Evolutionary conservation across 2,329 filamentous ascomycete genomes (phyloP), one percentile per base, ranked within the genome.

Genomic region (Chalara sp.): DNA sequence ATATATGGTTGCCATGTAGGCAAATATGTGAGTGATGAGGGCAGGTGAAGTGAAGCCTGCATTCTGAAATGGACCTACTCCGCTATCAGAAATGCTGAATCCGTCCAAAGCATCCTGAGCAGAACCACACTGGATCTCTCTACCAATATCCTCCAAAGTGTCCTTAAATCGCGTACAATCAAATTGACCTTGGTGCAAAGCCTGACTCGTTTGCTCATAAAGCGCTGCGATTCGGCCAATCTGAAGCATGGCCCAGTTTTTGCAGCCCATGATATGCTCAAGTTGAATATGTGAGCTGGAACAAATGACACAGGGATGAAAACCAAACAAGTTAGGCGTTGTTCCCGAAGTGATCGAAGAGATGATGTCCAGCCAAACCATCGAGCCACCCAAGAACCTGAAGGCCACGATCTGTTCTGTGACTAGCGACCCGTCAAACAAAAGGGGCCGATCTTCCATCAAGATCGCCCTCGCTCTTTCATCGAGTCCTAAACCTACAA

Each of bases 191-290:
- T 52, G 40, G 29, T 53, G 61, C 45, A 68, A 71, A 53, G 70
- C 70, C 28, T 72, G 64, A 56, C 73, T 73, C 64, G 82, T 84
- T 74, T 76, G 81, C 1, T 73, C 69, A 47, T 79, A 72, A 6
- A 85, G 68, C 1, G 70, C 63, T 11, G 79, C 69, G 44, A 80
- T 74, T 21, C 79, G 72, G 10, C 73, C 75, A 42, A 85, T 71
- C n/a, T 73, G 66, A 44, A 76, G 65, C 44, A 84, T 57, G 1
- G 74, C 73, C 76, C 78, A 80, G 61, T 82, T 83, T 43, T 78
- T 68, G 53, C 79, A 70, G 2, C 81, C 80, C 40, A 78, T 64
- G 46, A 79, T 74, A 32, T 75, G 71, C 46, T 76, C 72, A 49
- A 83, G 53, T 35, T 56, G 57, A 5, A 51, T 58, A 6, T 68